Evolutionary conservation across 257 asterid species (phyloP).

Genomic region (Thymus mandschuricus): DNA sequence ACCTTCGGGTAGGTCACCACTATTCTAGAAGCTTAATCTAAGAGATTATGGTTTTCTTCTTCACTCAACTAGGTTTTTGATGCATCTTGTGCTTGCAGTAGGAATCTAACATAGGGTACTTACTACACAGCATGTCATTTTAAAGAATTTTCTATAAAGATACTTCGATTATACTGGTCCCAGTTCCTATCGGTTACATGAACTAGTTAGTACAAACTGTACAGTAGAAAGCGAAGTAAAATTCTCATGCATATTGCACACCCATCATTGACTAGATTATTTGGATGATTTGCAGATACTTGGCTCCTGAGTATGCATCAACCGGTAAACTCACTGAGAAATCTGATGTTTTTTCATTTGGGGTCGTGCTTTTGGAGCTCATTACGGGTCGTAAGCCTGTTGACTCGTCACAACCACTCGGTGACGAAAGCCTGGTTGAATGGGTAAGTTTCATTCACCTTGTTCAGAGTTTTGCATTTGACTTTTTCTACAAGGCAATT

Average conservation of each 20-base stretch:
- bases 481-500: not conserved
- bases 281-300: constrained; percentile 60
- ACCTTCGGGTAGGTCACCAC: constrained; percentile 75
- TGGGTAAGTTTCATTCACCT: constrained; percentile 58
- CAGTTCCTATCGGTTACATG: constrained; percentile 11
- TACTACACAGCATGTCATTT: constrained; percentile 12
- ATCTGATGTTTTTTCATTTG: constrained; percentile 83
- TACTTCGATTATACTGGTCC: not conserved
- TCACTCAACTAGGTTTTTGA: not conserved
- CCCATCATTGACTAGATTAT: constrained; percentile 27
- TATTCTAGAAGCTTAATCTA: constrained; percentile 1
- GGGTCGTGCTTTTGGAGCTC: constrained; percentile 89
- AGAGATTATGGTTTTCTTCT: constrained; percentile 19
- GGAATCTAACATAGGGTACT: constrained; percentile 6
- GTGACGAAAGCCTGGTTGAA: constrained; percentile 89
- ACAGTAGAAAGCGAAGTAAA: not conserved
- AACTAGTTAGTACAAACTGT: not conserved
- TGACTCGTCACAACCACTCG: constrained; percentile 81
- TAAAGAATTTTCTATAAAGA: not conserved
- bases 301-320: constrained; percentile 93
- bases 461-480: constrained; percentile 16
- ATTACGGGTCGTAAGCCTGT: constrained; percentile 89
- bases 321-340: constrained; percentile 86
- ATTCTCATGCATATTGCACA: not conserved
- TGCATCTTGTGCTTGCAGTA: constrained; percentile 20